Base-by-base conservation (phyloP, 2,329 filamentous ascomycete species). In the Aspergillus fijiensis region DNA sequence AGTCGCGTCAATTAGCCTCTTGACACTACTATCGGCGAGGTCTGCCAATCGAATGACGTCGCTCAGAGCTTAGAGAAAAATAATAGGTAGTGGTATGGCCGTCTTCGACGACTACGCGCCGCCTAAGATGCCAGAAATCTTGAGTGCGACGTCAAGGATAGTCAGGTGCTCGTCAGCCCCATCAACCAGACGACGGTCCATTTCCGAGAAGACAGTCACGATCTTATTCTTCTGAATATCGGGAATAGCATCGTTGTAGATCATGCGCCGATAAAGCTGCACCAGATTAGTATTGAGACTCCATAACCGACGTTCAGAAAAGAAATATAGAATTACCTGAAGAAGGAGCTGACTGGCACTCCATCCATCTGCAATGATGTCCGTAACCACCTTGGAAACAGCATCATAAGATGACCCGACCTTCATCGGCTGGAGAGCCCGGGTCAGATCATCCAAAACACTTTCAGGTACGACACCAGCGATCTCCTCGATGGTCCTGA, bases 351-450 rank as follows among this genome's bases (percentile, higher is more conserved):
- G 95, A 6, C 88, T 87, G 25, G 94, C 95, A 74, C 93, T 97
- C 94, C 95, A 99, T 9, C 95, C 95, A 78, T 98, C 95, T 0
- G 94, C 94, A 51, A 98, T 88, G 81, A 99, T 87, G 65, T 96
- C 90, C 69, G 93, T 91, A 5, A 98, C 90, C 5, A 91, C 88
- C 65, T 87, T 87, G 0, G 92, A 87, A 16, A 99, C 85, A 12
- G 85, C 83, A 61, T 87, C 84, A 71, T 96, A 99, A 0, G 87
- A 82, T 14, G 85, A 82, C 1, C 84, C 84, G 42, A 82, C 82
- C 25, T 84, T 84, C 65, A 81, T 84, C 4, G 92, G 91, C 67
- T 90, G 89, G 80, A 98, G 90, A 19, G 92, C 89, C 61, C 86
- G 79, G 12, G 91, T 80, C 16, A 99, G 82, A 9, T 76, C 77